phyloP scores from a whole-genome alignment of 495 filamentous ascomycete species.

The Penicillium cataractarum region DNA sequence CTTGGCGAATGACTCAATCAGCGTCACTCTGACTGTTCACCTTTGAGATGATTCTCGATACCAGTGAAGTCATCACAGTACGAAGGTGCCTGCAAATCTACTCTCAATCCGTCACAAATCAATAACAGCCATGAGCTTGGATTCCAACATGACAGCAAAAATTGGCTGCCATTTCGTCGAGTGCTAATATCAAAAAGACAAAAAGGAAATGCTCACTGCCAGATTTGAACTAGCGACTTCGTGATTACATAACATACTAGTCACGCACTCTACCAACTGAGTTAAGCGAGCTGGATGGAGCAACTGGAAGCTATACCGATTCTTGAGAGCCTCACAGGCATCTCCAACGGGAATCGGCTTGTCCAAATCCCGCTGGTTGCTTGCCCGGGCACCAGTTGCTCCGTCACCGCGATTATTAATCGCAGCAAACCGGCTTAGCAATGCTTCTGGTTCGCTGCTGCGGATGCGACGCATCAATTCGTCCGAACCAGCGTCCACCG shows the following conservation, averaged over 20 bases:
- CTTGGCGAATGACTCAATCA: background rate
- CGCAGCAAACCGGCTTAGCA: constrained; percentile 11
- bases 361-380: constrained; percentile 1
- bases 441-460: constrained; percentile 16
- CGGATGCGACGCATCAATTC: constrained; percentile 11
- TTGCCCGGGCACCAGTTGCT: constrained; percentile 3
- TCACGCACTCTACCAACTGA: no score
- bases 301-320: constrained; percentile 7
- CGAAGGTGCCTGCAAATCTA: background rate
- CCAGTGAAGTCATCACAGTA: background rate
- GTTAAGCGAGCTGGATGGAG: no score
- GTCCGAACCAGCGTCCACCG: constrained; percentile 7
- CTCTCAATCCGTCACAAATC: background rate
- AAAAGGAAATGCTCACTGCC: no score
- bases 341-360: constrained; percentile 2
- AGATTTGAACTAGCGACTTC: no score
- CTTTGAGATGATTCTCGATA: background rate
- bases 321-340: background rate
- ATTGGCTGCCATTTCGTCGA: no score
- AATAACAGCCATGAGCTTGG: background rate
- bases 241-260: no score
- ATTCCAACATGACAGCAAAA: background rate
- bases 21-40: background rate
- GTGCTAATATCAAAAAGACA: no score
- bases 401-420: constrained; percentile 31